Base-by-base conservation (phyloP, 2,329 filamentous ascomycete species). In the Verticillium klebahnii region DNA sequence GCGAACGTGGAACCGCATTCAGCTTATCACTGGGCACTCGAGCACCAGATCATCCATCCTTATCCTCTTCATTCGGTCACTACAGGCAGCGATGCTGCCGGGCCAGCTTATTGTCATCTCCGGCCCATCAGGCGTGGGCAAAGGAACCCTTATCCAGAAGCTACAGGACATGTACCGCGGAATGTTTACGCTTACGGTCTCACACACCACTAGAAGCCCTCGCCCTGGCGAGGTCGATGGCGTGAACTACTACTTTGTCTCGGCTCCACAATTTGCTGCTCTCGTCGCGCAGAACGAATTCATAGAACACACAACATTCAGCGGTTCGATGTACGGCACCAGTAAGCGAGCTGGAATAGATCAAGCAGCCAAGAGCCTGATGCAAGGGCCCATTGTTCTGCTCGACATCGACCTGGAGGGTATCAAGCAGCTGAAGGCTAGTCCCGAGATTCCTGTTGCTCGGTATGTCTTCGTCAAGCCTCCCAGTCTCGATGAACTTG, bases 371-470 rank as follows among this genome's bases (percentile, higher is more conserved):
- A 85, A 88, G 77, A 19, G 39, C 39, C 2, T 45, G 15, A 4
- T n/a, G 8, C 17, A 45, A 45, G 89, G 88, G n/a, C 83, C 82
- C 70, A 86, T 93, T 52, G 93, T 93, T 64, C 87, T 97, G 57
- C 80, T 97, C 68, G 94, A 98, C 75, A 97, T 97, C 72, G 94
- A 97, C 82, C 97, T 97, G 92, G 93, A 97, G 85, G 93, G 93
- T 64, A 92, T 97, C 62, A 97, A 97, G 80, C 93, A 97, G 78
- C 90, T 97, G 71, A 92, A 93, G 75, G 83, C 85, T 65, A 90
- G 89, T 8, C 7, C 67, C 14, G 62, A 65, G 52, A 84, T 93
- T 65, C n/a, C 39, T 9, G 83, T 87, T 61, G 91, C 92, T 8
- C 87, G 91, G 60, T 97, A 91, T 78, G 78, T 96, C 67, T 97